Conservation (phyloP, 2,329 filamentous ascomycete species). For the Paramyrothecium sp. region DNA sequence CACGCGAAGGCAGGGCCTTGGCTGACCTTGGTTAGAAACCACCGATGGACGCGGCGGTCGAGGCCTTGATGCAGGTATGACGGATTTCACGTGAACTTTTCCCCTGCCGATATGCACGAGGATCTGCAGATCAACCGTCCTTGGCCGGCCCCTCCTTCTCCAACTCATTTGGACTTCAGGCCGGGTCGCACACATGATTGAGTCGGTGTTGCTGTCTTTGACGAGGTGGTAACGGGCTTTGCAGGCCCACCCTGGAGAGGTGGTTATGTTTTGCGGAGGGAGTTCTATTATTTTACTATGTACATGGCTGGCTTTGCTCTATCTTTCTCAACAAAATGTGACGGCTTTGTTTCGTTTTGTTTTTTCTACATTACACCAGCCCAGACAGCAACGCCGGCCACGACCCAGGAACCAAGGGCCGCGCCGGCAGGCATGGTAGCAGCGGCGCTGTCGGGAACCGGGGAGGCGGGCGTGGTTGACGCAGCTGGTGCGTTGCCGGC, state of each 20-base stretch:
- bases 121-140: background rate
- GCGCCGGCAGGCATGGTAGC: slow-evolving; percentile 20
- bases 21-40: background rate
- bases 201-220: too few species aligned
- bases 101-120: background rate
- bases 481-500: slow-evolving; percentile 4
- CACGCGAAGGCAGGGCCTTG: background rate
- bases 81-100: background rate
- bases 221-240: too few species aligned
- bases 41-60: background rate
- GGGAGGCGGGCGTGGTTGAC: background rate
- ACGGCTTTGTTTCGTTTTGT: background rate
- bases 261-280: too few species aligned
- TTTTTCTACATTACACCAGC: slow-evolving; percentile 20
- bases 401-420: slow-evolving; percentile 16
- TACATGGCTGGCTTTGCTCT: too few species aligned
- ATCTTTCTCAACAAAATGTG: too few species aligned
- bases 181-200: too few species aligned
- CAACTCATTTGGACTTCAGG: background rate
- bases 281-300: too few species aligned
- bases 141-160: too few species aligned
- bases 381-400: slow-evolving; percentile 26
- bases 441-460: background rate
- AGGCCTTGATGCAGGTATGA: background rate
- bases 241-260: too few species aligned